Base-by-base conservation (phyloP, 1,139 yeast genomes). In the Magnusiomyces tetraspermus region DNA sequence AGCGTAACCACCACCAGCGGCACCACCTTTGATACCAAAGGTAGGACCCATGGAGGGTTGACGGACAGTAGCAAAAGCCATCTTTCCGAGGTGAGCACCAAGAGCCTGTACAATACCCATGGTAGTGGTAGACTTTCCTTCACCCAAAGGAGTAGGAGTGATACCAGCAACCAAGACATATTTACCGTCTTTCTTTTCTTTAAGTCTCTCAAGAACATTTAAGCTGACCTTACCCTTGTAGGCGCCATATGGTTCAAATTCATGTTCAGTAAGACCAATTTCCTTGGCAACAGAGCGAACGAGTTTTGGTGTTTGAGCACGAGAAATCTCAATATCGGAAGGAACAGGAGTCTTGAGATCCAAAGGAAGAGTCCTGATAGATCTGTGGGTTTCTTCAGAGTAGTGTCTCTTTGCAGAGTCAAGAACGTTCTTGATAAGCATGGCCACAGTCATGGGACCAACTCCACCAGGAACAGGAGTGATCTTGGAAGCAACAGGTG, bases 391-490 rank as follows among this genome's bases (percentile, higher is more conserved):
- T 43, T 63, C 55, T 37, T 58, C 59, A 26, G 57, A 64, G 49
- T 63, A 59, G 38, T 59, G 60, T 54, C 76, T 71, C 62, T 84
- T 79, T 38, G 97, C 96, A 46, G 97, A 88, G 56, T 77, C 74
- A 46, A 85, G 77, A 36, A 90, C 96, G 67, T 92, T 92, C 63
- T 84, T 84, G 66, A 90, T 79, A 53, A 92, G 78, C 85, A 89
- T 87, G 47, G 97, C 97, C 50, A 92, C 97, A 11, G 98, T 92
- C 97, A 92, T 92, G 61, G 98, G 98, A 48, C 98, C 98, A 56
- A 92, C 98, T 59, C 98, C 98, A 65, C 98, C 98, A 51, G 98
- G 98, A 57, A 92, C 98, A n/a, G 98, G 98, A 24, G 98, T 92
- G 65, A 92, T 78, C 67, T 78, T 76, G 36, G 83, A 75, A 22